Base-by-base conservation (phyloP, 306 rosid species). In the Pterocarpus santalinus region DNA sequence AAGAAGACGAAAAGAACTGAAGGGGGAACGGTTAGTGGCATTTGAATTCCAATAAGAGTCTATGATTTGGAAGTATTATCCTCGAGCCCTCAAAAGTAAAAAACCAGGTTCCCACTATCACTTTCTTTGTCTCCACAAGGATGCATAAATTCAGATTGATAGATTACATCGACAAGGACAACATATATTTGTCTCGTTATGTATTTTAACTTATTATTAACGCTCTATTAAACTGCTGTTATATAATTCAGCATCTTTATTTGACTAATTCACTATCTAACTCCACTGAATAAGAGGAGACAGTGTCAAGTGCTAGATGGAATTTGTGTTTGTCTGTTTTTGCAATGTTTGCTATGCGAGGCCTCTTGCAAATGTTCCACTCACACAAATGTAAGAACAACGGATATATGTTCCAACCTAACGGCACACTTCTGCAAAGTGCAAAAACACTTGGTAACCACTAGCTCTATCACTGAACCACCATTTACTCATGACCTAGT, bases 41-140 rank as follows among this genome's bases (percentile, higher is more conserved):
- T 77, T 70, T 81, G 28, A 75, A 79, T 81, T 58, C 66, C 49
- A 71, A 82, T 10, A 85, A 74, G 41, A 77, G 77, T 58, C 2
- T 22, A 32, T 73, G 9, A 17, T 88, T 89, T 89, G 89, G 90
- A 86, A 81, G 69, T 84, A 88, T 78, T 89, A 75, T 74, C 85
- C 97, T 93, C 92, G 97, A 91, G 94, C 90, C 88, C 90, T 90
- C 93, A 87, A 93, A 90, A 80, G 80, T 72, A 3, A 10, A 57
- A 88, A 81, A 75, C 11, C 55, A 35, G 67, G 74, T 63, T 69
- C 65, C 55, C 90, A 82, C 91, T 22, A 28, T 67, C 73, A 66
- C 76, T 51, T 69, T 62, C 76, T 22, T 78, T 87, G 90, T 87
- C 90, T 58, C 81, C 84, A 64, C 41, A 72, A 75, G 38, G 72